Base-by-base conservation (phyloP, 176 grass and related monocot species). In the Echinochloa phyllopogon region DNA sequence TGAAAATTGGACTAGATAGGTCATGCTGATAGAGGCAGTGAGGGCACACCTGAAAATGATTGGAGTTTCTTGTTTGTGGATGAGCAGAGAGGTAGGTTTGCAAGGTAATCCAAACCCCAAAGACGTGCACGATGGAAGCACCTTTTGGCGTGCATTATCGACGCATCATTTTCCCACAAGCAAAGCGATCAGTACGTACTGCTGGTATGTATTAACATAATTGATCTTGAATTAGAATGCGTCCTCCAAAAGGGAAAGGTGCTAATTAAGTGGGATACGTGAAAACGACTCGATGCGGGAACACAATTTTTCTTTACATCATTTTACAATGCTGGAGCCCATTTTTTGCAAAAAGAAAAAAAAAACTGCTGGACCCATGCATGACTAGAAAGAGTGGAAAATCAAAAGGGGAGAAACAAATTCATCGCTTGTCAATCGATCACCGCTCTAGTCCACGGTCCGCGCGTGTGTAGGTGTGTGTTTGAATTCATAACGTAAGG, bases 41-140 rank as follows among this genome's bases (percentile, higher is more conserved):
- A 48, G 40, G 56, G 20, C 65, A 21, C 56, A 45, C 23, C 3
- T 78, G 88, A 90, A 90, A 86, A 83, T 73, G 65, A 90, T 74
- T 33, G 41, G 21, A 78, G 74, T 73, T 86, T 77, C 40, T 86
- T 83, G 48, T 65, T 67, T 86, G 79, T 8, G 60, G 89, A 79
- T 17, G 58, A 90, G 74, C 66, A 5, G 59, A 83, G 14, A 4
- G 51, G 20, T 62, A 79, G 36, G 50, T 59, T 83, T 84, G 75
- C 80, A 83, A 86, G 84, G 59, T 75, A 61, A 53, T 21, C 74
- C 75, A 79, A 73, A 79, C 48, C 2, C 17, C 3, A 39, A 83
- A 87, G 67, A 79, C 89, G 80, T 90, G 84, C 84, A 79, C 68
- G 68, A 16, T 69, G 40, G 56, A 36, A 59, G 39, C 29, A 37